Evolutionary conservation across 1,284 basidiomycete genomes (phyloP).

Genomic region (Phellopilus nigrolimitatus): DNA sequence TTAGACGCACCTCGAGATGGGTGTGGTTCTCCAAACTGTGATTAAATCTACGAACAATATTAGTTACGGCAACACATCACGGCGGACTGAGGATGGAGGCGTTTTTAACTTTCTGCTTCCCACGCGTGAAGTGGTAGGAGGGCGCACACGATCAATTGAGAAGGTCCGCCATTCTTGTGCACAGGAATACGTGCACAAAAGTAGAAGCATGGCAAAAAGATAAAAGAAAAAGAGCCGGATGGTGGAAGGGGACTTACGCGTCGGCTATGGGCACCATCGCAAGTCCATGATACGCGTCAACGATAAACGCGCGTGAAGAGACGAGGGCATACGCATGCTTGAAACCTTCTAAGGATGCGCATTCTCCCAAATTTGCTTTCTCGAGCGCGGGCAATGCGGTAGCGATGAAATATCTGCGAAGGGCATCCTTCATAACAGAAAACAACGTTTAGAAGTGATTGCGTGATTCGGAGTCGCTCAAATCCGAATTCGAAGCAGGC

Average conservation of each 20-base stretch:
- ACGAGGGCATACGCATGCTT: conserved; percentile 75
- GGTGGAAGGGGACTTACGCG: conserved; percentile 46
- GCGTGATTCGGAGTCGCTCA: neutral
- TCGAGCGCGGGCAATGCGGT: conserved; percentile 36
- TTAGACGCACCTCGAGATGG: conserved; percentile 60
- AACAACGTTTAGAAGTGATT: too few species aligned
- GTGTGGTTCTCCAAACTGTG: conserved; percentile 72
- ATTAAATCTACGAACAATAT: conserved; percentile 60
- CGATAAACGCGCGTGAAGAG: conserved; percentile 81
- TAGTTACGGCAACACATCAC: neutral
- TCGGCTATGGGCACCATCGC: conserved; percentile 90
- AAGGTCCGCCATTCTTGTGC: neutral
- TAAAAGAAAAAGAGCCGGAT: neutral
- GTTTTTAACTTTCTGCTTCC: neutral
- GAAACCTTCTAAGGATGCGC: conserved; percentile 47
- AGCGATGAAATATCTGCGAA: conserved; percentile 43
- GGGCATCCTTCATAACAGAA: conserved; percentile 41
- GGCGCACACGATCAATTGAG: neutral
- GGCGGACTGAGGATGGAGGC: neutral
- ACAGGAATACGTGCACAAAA: neutral
- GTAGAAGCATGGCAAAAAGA: neutral
- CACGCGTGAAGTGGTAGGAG: neutral
- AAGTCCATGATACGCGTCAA: conserved; percentile 81
- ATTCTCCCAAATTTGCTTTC: conserved; percentile 21
- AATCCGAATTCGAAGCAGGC: neutral